Conservation (phyloP, 2,329 filamentous ascomycete genomes). For the Cryphonectria parasitica region DNA sequence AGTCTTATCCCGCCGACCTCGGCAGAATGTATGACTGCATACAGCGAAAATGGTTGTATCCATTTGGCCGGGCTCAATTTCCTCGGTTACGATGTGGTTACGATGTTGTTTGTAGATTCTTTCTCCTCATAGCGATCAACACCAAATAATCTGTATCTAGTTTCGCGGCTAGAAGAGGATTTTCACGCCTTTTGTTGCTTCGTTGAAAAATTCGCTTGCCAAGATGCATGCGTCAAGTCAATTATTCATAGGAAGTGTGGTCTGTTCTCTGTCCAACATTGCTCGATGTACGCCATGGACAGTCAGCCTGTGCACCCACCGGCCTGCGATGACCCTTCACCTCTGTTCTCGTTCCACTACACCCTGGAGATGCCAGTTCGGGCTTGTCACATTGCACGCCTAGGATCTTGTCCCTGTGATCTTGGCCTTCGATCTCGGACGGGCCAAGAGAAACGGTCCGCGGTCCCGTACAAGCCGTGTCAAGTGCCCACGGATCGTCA, state of each 20-base stretch:
- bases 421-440: background rate
- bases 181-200: background rate
- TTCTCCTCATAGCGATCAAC: slow-evolving; percentile 17
- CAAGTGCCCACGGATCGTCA: background rate
- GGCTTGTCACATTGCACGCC: background rate
- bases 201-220: background rate
- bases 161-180: slow-evolving; percentile 7
- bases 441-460: slow-evolving; percentile 1
- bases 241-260: background rate
- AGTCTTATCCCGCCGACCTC: slow-evolving; percentile 25
- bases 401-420: background rate
- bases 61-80: slow-evolving; percentile 16
- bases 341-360: background rate
- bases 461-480: background rate
- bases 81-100: slow-evolving; percentile 21
- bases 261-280: background rate
- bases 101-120: slow-evolving; percentile 19
- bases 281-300: background rate
- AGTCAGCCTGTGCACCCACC: background rate
- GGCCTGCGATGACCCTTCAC: background rate
- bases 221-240: background rate
- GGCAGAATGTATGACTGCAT: slow-evolving; percentile 15
- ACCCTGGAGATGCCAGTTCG: background rate
- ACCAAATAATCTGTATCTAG: background rate
- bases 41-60: slow-evolving; percentile 22